Base-by-base conservation (phyloP, 371 early-diverging fungal genomes). In the Catenaria anguillulae region DNA sequence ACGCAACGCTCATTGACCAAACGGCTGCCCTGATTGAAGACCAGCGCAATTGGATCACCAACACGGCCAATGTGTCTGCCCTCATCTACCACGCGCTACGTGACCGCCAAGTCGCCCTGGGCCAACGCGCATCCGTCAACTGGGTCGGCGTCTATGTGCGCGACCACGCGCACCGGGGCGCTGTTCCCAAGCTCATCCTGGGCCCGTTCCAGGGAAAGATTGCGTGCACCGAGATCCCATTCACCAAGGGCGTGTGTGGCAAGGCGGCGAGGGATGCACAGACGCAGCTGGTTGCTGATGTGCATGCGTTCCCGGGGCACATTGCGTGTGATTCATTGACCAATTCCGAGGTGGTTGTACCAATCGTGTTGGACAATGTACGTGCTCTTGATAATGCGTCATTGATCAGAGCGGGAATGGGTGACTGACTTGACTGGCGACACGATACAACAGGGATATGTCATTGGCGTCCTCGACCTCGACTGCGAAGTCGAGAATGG, bases 141-240 rank as follows among this genome's bases (percentile, higher is more conserved):
- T 93, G 93, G 93, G 84, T 75, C 45, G 92, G 92, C 2, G 92
- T 92, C 71, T 93, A 93, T 64, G 67, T 89, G 33, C 69, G 78
- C 0, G 80, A 86, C 63, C 15, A 36, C 52, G n/a, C 36, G 21
- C 37, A 8, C 8, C 4, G 4, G 37, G 8, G 12, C 56, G 29
- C 2, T 4, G 40, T 29, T 6, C 59, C 24, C 12, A 64, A 75
- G 31, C 66, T 89, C 65, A 73, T 83, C 45, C 73, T 93, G 58
- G 94, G 92, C 4, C 94, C 94, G 40, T 93, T 93, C 73, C 92
- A 93, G 67, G 94, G 94, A 59, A 86, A 76, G 77, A 75, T 84
- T 6, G 93, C 93, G 2, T 93, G 93, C 71, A 88, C 89, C 1
- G 74, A 79, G 48, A 92, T 93, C 64, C 78, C 74, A 10, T 78